Evolutionary conservation across 1,284 basidiomycete genomes (phyloP).

Genomic region (Cerrena zonata): DNA sequence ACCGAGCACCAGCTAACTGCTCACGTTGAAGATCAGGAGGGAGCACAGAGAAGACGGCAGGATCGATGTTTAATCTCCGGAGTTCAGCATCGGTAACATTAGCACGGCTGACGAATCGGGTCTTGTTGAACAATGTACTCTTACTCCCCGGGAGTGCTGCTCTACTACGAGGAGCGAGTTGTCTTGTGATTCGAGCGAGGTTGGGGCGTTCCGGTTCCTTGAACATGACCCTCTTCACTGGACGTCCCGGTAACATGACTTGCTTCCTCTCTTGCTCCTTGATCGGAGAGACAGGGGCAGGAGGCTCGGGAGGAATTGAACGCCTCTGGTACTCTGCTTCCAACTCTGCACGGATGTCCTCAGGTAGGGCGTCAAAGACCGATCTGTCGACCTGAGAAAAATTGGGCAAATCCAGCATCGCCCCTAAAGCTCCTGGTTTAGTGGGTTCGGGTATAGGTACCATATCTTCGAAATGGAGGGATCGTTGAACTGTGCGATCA

Average conservation of each 20-base stretch:
- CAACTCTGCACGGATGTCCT: slow-evolving; percentile 65
- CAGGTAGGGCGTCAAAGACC: slow-evolving; percentile 68
- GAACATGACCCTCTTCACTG: slow-evolving; percentile 27
- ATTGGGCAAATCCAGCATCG: slow-evolving; percentile 45
- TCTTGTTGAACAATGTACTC: slow-evolving; percentile 31
- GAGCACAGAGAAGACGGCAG: slow-evolving; percentile 58
- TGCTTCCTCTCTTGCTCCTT: slow-evolving; percentile 7
- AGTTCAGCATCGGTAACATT: slow-evolving; percentile 43
- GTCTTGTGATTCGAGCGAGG: slow-evolving; percentile 53
- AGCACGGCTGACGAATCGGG: background rate
- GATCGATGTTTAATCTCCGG: slow-evolving; percentile 61
- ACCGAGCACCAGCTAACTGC: slow-evolving; percentile 55
- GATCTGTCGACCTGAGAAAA: slow-evolving; percentile 72
- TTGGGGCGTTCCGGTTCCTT: slow-evolving; percentile 38
- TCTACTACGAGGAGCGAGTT: slow-evolving; percentile 51
- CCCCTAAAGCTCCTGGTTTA: background rate
- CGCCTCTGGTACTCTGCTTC: slow-evolving; percentile 60
- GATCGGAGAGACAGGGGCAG: slow-evolving; percentile 7
- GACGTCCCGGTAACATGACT: slow-evolving; percentile 12
- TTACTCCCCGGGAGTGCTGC: slow-evolving; percentile 41
- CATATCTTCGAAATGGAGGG: slow-evolving; percentile 22
- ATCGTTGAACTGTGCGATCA: background rate
- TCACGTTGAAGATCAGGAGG: slow-evolving; percentile 69
- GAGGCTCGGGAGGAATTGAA: slow-evolving; percentile 40
- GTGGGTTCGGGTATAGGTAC: background rate